These are phyloP conservation scores for Neoarthrinium moseri DNA, from an alignment of 2,329 filamentous ascomycete genomes.

Conservation along the genomic window DNA sequence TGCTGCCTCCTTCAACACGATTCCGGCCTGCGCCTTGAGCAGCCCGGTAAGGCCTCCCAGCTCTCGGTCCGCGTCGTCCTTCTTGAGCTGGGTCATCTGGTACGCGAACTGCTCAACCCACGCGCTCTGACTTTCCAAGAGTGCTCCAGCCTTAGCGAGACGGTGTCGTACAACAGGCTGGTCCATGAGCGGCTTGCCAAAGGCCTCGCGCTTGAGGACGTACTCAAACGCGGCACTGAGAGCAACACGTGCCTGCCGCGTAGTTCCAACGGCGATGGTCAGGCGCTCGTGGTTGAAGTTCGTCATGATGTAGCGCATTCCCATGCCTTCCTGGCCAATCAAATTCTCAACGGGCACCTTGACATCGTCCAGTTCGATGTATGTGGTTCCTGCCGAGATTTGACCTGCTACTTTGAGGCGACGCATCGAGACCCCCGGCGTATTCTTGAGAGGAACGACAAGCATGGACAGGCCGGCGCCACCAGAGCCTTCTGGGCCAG, in stretches of 20 bases:
- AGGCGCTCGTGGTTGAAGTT: conserved; percentile 81
- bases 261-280: conserved; percentile 62
- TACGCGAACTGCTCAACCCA: conserved; percentile 73
- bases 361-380: conserved; percentile 75
- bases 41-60: conserved; percentile 71
- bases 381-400: conserved; percentile 67
- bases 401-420: conserved; percentile 67
- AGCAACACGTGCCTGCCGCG: conserved; percentile 53
- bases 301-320: conserved; percentile 74
- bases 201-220: conserved; percentile 36
- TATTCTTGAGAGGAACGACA: conserved; percentile 66
- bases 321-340: conserved; percentile 66
- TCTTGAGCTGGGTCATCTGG: conserved; percentile 61
- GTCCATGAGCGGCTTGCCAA: conserved; percentile 59
- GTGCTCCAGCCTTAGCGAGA: conserved; percentile 67
- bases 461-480: conserved; percentile 63
- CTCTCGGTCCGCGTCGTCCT: conserved; percentile 59
- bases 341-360: conserved; percentile 69
- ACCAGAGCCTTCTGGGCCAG: conserved; percentile 58
- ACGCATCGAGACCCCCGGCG: conserved; percentile 67
- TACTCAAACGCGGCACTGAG: conserved; percentile 35
- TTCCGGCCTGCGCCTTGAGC: conserved; percentile 70
- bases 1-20: conserved; percentile 70
- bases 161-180: conserved; percentile 73
- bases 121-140: conserved; percentile 68